Evolutionary conservation across 345 rosid genomes (phyloP).

Genomic region (Dipteronia dyeriana): DNA sequence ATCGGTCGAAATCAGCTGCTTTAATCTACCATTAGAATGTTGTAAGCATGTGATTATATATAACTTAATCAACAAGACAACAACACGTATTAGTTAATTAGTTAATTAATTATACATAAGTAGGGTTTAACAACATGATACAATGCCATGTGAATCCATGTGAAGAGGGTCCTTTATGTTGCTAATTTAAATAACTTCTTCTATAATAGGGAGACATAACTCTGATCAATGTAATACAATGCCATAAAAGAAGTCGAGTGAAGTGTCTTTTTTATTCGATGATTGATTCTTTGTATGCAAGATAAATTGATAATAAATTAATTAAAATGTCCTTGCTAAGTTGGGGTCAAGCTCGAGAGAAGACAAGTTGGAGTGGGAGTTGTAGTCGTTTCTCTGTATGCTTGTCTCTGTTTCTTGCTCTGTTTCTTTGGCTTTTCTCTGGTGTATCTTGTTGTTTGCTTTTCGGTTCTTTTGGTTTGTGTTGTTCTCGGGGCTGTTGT

Average conservation of each 20-base stretch:
- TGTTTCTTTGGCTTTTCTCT: no score
- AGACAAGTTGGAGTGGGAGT: no score
- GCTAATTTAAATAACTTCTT: conserved; percentile 24
- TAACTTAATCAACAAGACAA: neutral
- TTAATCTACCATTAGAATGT: conserved; percentile 33
- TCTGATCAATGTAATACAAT: conserved; percentile 4
- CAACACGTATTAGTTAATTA: neutral
- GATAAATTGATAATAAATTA: neutral
- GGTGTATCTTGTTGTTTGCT: no score
- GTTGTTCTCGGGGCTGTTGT: no score
- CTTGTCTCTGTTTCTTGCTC: no score
- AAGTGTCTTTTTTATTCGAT: conserved; percentile 6
- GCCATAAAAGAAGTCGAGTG: conserved; percentile 17
- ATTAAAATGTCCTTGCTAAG: no score
- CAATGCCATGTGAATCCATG: conserved; percentile 60
- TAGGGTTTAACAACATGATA: conserved; percentile 19
- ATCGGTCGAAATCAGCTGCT: conserved; percentile 26
- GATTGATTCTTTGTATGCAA: neutral
- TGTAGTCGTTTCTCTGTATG: no score
- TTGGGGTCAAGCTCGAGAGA: no score
- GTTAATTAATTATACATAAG: neutral
- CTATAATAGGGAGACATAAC: conserved; percentile 11
- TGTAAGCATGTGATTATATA: conserved; percentile 29
- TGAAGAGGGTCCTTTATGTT: conserved; percentile 64
- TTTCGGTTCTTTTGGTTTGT: no score